Percentiles rank a stretch among this genome's conserved stretches.
Conservation (phyloP, 495 filamentous ascomycete species). For the Xylaria intraflava region DNA sequence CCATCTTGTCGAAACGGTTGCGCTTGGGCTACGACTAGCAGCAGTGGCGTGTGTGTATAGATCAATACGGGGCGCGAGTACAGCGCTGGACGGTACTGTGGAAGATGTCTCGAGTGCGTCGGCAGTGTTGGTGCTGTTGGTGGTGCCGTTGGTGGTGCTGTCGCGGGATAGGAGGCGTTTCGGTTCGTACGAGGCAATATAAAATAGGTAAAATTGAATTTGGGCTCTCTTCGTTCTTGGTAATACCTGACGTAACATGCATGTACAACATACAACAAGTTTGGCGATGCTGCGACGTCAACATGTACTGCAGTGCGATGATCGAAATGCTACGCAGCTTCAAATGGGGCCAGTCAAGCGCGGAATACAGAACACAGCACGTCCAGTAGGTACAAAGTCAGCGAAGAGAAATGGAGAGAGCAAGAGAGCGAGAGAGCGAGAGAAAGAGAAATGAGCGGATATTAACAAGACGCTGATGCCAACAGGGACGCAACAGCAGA, state of each 20-base stretch:
- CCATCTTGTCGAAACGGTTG: constrained; percentile 20
- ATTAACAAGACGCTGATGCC: not conserved
- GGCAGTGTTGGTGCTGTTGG: too few relatives aligned
- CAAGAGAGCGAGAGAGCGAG: not conserved
- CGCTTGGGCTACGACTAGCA: not conserved
- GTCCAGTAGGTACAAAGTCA: too few relatives aligned
- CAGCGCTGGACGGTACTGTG: too few relatives aligned
- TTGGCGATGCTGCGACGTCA: constrained; percentile 1
- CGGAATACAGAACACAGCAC: too few relatives aligned
- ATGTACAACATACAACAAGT: not conserved
- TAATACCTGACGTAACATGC: constrained; percentile 7
- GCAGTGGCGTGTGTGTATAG: not conserved
- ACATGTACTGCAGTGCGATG: not conserved
- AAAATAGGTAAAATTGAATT: too few relatives aligned
- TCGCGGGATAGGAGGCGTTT: constrained; percentile 5
- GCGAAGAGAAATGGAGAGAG: not conserved
- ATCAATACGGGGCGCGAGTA: not conserved
- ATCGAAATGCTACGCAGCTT: not conserved
- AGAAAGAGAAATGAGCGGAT: not conserved
- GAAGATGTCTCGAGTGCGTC: too few relatives aligned
- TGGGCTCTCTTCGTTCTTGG: constrained; percentile 1
- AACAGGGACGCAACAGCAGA: not conserved
- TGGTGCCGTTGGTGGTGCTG: not conserved
- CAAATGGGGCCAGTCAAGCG: not conserved
- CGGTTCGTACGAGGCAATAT: not conserved